Percentiles rank a stretch among this genome's conserved stretches.
phyloP scores from a whole-genome alignment of 2,329 filamentous ascomycete species.

The Pseudogymnoascus sp. region DNA sequence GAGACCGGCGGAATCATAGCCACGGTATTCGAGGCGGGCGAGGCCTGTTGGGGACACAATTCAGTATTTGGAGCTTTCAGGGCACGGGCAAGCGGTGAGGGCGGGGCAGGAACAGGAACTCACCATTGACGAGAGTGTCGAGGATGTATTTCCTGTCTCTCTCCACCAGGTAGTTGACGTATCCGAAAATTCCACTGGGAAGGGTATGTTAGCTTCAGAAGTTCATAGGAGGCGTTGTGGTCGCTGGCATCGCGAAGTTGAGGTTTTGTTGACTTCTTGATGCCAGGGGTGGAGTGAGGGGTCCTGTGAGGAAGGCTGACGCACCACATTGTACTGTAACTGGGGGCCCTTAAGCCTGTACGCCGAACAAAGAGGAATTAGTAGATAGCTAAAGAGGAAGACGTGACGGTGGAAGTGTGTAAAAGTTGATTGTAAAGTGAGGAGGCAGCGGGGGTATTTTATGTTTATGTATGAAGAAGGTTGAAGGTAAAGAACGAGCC shows the following conservation, averaged over 20 bases:
- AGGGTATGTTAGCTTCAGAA: slow-evolving; percentile 16
- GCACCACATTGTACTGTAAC: neutral
- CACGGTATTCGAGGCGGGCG: slow-evolving; percentile 93
- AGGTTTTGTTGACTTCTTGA: neutral
- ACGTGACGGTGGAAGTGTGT: neutral
- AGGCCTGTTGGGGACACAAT: slow-evolving; percentile 55
- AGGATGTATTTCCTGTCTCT: slow-evolving; percentile 97
- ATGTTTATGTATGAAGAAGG: neutral
- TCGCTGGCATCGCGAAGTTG: neutral
- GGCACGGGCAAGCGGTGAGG: slow-evolving; percentile 14
- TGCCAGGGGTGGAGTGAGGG: neutral
- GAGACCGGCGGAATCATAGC: slow-evolving; percentile 95
- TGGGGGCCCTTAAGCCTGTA: neutral
- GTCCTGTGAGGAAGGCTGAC: neutral
- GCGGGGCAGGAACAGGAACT: slow-evolving; percentile 34
- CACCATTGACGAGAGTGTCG: slow-evolving; percentile 92
- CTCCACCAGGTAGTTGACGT: slow-evolving; percentile 98
- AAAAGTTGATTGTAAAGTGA: neutral
- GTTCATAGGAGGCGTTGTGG: neutral
- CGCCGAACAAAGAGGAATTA: neutral
- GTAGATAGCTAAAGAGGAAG: neutral
- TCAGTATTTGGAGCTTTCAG: slow-evolving; percentile 2
- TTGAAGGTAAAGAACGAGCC: neutral
- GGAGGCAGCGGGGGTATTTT: neutral
- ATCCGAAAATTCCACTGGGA: slow-evolving; percentile 85